A percentile compares a stretch with the other conserved stretches of the same genome.
phyloP scores from a whole-genome alignment of 1,284 basidiomycete species.

The Rhizoctonia solani region DNA sequence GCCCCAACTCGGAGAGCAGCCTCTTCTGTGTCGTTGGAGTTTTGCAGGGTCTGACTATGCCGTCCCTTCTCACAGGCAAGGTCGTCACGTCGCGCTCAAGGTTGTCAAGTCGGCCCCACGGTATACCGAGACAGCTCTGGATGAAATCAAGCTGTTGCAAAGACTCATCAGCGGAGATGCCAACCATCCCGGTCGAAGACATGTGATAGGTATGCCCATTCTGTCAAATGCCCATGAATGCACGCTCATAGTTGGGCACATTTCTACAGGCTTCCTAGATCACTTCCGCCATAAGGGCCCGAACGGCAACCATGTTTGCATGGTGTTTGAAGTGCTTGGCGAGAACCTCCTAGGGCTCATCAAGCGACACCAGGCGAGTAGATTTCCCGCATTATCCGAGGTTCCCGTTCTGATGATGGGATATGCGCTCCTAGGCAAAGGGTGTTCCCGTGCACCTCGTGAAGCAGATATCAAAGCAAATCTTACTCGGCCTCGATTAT shows the following conservation, averaged over 20 bases:
- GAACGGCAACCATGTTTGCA: conserved; percentile 97
- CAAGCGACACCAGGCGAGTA: conserved; percentile 93
- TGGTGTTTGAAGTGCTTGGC: conserved; percentile 99
- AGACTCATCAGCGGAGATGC: conserved; percentile 83
- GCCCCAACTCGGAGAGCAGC: neutral
- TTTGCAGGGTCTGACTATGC: neutral
- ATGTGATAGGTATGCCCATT: conserved; percentile 44
- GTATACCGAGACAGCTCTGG: conserved; percentile 97
- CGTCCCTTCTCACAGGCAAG: conserved; percentile 61
- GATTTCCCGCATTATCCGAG: conserved; percentile 90
- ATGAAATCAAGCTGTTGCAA: conserved; percentile 98
- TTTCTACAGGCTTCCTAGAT: conserved; percentile 92
- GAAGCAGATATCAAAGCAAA: conserved; percentile 96
- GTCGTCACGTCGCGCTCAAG: conserved; percentile 97
- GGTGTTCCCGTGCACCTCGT: conserved; percentile 94
- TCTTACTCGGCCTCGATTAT: conserved; percentile 94
- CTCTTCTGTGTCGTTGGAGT: neutral
- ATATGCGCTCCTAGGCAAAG: conserved; percentile 70
- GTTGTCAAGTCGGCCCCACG: conserved; percentile 97
- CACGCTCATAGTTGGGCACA: neutral
- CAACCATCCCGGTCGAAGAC: conserved; percentile 53
- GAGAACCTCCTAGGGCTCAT: conserved; percentile 98
- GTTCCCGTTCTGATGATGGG: conserved; percentile 98
- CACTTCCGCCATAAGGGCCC: conserved; percentile 96
- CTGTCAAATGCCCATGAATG: neutral